phyloP scores from a whole-genome alignment of 768 basidiomycete species.

The Termitomyces sp. region DNA sequence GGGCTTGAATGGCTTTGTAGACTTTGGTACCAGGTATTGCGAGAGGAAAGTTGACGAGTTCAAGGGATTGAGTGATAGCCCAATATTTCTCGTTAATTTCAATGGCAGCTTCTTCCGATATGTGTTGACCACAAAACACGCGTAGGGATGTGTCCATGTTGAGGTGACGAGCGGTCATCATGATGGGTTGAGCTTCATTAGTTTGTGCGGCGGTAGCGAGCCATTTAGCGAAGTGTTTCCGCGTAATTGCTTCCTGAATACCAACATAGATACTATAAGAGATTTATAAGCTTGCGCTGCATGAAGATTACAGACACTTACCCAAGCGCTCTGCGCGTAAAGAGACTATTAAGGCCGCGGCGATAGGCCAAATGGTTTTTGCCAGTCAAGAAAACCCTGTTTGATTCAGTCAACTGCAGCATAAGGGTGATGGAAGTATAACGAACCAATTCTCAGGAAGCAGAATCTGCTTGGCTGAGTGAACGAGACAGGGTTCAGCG shows the following conservation, averaged over 20 bases:
- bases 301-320: slow-evolving; percentile 25
- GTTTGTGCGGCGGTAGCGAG: slow-evolving; percentile 48
- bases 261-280: slow-evolving; percentile 67
- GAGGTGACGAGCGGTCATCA: slow-evolving; percentile 88
- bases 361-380: slow-evolving; percentile 94
- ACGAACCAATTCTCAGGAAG: slow-evolving; percentile 81
- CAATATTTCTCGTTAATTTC: slow-evolving; percentile 95
- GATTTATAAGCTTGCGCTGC: not conserved
- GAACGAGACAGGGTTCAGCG: slow-evolving; percentile 92
- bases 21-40: slow-evolving; percentile 95
- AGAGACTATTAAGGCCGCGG: slow-evolving; percentile 82
- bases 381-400: slow-evolving; percentile 95
- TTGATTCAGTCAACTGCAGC: not conserved
- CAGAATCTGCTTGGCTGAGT: slow-evolving; percentile 85
- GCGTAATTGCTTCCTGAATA: slow-evolving; percentile 80
- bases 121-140: slow-evolving; percentile 92
- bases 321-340: slow-evolving; percentile 93
- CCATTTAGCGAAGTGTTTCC: slow-evolving; percentile 74
- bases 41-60: slow-evolving; percentile 98
- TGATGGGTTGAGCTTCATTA: slow-evolving; percentile 54
- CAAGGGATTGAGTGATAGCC: slow-evolving; percentile 90
- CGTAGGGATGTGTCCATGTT: slow-evolving; percentile 98
- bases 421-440: not conserved
- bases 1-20: slow-evolving; percentile 87
- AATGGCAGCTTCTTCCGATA: slow-evolving; percentile 69